A percentile compares a stretch with the other conserved stretches of the same genome.
Conservation (phyloP, 108 stramenopile species). For the Cyclotella baltica region DNA sequence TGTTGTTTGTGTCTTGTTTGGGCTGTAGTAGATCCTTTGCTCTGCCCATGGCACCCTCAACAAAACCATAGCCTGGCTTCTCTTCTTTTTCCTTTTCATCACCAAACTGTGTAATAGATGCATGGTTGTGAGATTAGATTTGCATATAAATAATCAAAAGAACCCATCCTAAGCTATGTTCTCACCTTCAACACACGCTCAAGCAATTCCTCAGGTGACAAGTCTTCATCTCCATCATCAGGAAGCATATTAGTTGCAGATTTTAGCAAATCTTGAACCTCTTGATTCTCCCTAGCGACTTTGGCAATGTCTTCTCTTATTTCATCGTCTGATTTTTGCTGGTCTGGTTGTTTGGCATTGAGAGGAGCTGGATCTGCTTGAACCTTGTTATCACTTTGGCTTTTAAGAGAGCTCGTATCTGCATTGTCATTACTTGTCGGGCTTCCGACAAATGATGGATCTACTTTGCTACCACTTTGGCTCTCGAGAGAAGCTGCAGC, state of each 20-base stretch:
- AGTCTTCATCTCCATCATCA: conserved; percentile 58
- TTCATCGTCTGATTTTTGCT: conserved; percentile 43
- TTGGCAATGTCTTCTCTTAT: conserved; percentile 43
- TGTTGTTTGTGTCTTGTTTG: conserved; percentile 34
- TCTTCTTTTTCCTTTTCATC: conserved; percentile 74
- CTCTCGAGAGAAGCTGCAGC: background rate
- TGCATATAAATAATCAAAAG: background rate
- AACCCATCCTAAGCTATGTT: background rate
- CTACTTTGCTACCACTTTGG: background rate
- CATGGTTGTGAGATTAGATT: background rate
- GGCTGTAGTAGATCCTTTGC: conserved; percentile 75
- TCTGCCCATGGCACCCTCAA: conserved; percentile 80
- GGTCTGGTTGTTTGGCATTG: background rate
- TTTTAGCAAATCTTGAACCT: conserved; percentile 68
- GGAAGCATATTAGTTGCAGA: conserved; percentile 64
- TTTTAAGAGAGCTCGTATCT: background rate
- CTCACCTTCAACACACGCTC: conserved; percentile 61
- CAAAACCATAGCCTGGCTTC: conserved; percentile 74
- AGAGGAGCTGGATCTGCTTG: too few relatives aligned
- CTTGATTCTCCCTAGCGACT: conserved; percentile 43
- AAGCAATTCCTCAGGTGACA: conserved; percentile 80
- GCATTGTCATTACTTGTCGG: background rate
- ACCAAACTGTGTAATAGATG: conserved; percentile 49
- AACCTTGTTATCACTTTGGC: background rate
- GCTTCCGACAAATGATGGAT: background rate